Percentiles rank a stretch among this genome's conserved stretches.
Conservation (phyloP, 2,329 filamentous ascomycete genomes). For the Neofusicoccum umdonicola region DNA sequence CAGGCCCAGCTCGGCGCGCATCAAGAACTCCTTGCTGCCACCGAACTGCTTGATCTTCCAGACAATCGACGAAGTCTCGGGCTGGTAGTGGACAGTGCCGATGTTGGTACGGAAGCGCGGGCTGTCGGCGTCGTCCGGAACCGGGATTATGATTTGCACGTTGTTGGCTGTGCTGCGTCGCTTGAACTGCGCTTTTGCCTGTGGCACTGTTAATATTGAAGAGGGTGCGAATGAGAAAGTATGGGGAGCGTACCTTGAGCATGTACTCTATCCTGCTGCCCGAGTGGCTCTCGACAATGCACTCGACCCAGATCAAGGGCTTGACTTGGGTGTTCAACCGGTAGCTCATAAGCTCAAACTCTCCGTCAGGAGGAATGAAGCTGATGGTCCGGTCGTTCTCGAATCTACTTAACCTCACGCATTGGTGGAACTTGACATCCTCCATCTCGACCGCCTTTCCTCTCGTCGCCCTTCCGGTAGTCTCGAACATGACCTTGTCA, state of each 20-base stretch:
- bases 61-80: constrained; percentile 94
- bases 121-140: constrained; percentile 94
- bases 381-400: constrained; percentile 98
- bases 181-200: constrained; percentile 95
- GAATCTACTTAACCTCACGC: constrained; percentile 90
- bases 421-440: constrained; percentile 99
- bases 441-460: constrained; percentile 99
- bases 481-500: constrained; percentile 99
- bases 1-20: constrained; percentile 92
- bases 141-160: constrained; percentile 94
- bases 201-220: constrained; percentile 19
- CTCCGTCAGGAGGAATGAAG: constrained; percentile 96
- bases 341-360: constrained; percentile 99
- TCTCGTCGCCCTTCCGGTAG: constrained; percentile 86
- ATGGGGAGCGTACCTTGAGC: constrained; percentile 67
- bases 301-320: constrained; percentile 98
- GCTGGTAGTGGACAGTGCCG: constrained; percentile 93
- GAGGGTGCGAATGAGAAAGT: neutral
- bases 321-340: constrained; percentile 98
- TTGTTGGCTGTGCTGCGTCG: constrained; percentile 97
- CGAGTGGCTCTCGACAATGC: constrained; percentile 92
- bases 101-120: constrained; percentile 97
- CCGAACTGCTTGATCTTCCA: constrained; percentile 99
- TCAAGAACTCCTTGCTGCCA: constrained; percentile 96
- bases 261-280: constrained; percentile 97